Evolutionary conservation across 768 basidiomycete genomes (phyloP), one percentile per base, ranked within the genome.

Genomic region (Vararia minispora): DNA sequence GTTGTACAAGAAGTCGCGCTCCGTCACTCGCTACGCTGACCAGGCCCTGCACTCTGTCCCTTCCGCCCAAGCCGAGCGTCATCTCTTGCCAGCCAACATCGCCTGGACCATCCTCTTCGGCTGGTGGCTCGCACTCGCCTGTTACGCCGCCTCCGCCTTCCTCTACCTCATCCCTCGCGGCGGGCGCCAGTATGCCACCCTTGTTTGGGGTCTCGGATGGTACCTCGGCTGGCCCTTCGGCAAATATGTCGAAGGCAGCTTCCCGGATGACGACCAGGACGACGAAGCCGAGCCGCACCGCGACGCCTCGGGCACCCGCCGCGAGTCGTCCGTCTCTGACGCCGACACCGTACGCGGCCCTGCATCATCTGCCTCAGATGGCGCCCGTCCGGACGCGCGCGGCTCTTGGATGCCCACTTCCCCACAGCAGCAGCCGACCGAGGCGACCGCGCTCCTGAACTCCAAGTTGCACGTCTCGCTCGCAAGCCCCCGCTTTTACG

Each of bases 201-300:
- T 98, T 22, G 65, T 97, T 5, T 89, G 77, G 52, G 95, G 95
- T 11, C 63, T 99, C 18, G 91, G 90, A 5, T 95, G 91, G 86
- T 99, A 99, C 57, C 72, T 97, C 37, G 74, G 76, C 16, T 98
- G 95, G 95, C 95, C 95, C 2, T 99, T 99, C 54, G 92, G 95
- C 14, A 97, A 97, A 59, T 99, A 98, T 55, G 88, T 99, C 33
- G 91, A 97, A 58, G 88, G 90, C 9, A 79, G 79, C 43, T 55
- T 64, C 17, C 63, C 65, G 26, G 57, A 64, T 3, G 53, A 52
- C 8, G 31, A 38, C 2, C n/a, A 34, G 13, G 42, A 39, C 6
- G 64, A 57, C 7, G 70, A 68, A 18, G 59, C 69, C 25, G 55
- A 65, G 27, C 43, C 53, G 17, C 53, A 60, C 5, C 55, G 55